Evolutionary conservation across 305 asterid genomes (phyloP).

Genomic region (Fraxinus albicans): DNA sequence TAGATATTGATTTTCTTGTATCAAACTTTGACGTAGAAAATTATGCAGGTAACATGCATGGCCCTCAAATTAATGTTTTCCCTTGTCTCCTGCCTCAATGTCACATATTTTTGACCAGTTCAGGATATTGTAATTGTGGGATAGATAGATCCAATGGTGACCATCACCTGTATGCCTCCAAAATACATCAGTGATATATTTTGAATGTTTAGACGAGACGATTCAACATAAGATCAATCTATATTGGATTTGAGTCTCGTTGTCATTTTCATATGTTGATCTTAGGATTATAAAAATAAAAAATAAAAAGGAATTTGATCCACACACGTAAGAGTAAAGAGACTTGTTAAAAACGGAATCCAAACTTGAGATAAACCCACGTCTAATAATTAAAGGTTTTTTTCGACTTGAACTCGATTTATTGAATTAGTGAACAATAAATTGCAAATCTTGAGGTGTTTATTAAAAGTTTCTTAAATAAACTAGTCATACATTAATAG

Average conservation of each 20-base stretch:
- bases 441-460: background rate
- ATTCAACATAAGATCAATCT: too few relatives aligned
- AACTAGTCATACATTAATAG: background rate
- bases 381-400: background rate
- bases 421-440: background rate
- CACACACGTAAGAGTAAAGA: background rate
- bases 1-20: background rate
- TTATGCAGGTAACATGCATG: slow-evolving; percentile 1
- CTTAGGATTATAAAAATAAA: background rate
- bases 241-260: too few relatives aligned
- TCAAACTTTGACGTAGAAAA: background rate
- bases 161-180: background rate
- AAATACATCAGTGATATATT: background rate
- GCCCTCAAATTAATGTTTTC: slow-evolving; percentile 5
- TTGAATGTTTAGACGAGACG: background rate
- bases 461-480: background rate
- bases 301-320: background rate
- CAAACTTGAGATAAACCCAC: background rate
- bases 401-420: background rate
- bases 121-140: background rate
- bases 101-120: background rate
- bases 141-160: background rate
- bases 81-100: background rate
- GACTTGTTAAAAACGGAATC: background rate
- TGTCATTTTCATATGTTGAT: too few relatives aligned